Base-by-base conservation (phyloP, 768 basidiomycete genomes). In the Tricholoma furcatifolium region DNA sequence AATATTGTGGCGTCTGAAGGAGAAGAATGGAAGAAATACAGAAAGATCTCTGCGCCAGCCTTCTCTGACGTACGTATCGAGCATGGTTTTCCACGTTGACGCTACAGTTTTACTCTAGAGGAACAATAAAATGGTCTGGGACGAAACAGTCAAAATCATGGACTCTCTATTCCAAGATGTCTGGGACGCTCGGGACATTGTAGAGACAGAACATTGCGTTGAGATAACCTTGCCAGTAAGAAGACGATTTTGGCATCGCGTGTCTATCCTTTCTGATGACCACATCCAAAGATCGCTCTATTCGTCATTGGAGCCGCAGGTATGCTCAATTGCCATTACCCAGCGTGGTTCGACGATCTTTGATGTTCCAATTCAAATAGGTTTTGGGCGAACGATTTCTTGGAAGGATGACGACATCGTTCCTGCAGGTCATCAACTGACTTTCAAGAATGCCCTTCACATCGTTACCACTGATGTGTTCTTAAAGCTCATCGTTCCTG, bases 1-100 rank as follows among this genome's bases (percentile, higher is more conserved):
- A 89, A 87, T 56, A 81, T 87, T 40, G 76, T 88, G n/a, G 77
- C 74, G 2, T 80, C 82, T 0, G 85, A 87, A 58, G 81, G 79
- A 18, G 78, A 81, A 3, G 74, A 81, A 53, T 88, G 85, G 85
- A 84, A 84, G 64, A 76, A 77, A 27, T 84, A 83, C 56, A 68
- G 84, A 42, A 83, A 81, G 62, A 77, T 87, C 38, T 69, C 78
- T 15, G 82, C 81, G 1, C 83, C 84, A n/a, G 78, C 83, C 0
- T 87, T 87, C 62, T 81, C 81, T 6, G 83, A 85, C 63, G 83
- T 83, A 50, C 40, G 67, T 54, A 7, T 2, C 17, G 31, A 34
- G 24, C 7, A 40, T 11, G 18, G 23, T 3, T 11, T 9, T 27
- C 12, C 32, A 1, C 30, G 17, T 48, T n/a, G 12, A 43, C 4